These are phyloP conservation scores for Suillus weaverae DNA, from an alignment of 768 basidiomycete genomes.

Conservation along the genomic window DNA sequence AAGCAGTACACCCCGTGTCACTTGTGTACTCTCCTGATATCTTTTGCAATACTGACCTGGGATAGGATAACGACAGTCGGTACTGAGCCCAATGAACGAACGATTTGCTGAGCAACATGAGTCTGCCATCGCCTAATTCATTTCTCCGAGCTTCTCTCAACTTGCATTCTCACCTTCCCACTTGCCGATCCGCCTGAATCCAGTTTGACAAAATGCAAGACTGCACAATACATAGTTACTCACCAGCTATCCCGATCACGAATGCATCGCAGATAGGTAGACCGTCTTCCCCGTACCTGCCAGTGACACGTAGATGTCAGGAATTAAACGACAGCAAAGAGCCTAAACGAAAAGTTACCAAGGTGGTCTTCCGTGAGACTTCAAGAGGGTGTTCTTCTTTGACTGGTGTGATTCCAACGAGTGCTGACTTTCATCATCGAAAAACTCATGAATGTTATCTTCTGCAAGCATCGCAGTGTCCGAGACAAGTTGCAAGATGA, in stretches of 20 bases:
- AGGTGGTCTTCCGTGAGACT: slow-evolving; percentile 83
- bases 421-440: slow-evolving; percentile 22
- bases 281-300: slow-evolving; percentile 80
- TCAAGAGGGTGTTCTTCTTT: slow-evolving; percentile 75
- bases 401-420: slow-evolving; percentile 24
- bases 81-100: slow-evolving; percentile 76
- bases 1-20: slow-evolving; percentile 1
- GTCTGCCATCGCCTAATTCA: slow-evolving; percentile 47
- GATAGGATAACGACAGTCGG: slow-evolving; percentile 90
- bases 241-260: slow-evolving; percentile 83
- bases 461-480: slow-evolving; percentile 27
- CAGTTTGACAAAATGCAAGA: background rate
- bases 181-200: slow-evolving; percentile 77
- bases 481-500: background rate
- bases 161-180: slow-evolving; percentile 61
- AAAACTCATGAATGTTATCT: slow-evolving; percentile 20
- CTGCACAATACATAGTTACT: slow-evolving; percentile 14
- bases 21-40: background rate
- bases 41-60: slow-evolving; percentile 48
- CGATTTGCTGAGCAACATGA: slow-evolving; percentile 81
- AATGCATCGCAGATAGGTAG: slow-evolving; percentile 71
- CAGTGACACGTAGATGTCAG: slow-evolving; percentile 14
- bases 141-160: background rate
- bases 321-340: slow-evolving; percentile 10
- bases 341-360: slow-evolving; percentile 48